Percentiles rank a stretch among this genome's conserved stretches.
phyloP scores from a whole-genome alignment of 495 filamentous ascomycete genomes.

The Thermochaetoides thermophila region DNA sequence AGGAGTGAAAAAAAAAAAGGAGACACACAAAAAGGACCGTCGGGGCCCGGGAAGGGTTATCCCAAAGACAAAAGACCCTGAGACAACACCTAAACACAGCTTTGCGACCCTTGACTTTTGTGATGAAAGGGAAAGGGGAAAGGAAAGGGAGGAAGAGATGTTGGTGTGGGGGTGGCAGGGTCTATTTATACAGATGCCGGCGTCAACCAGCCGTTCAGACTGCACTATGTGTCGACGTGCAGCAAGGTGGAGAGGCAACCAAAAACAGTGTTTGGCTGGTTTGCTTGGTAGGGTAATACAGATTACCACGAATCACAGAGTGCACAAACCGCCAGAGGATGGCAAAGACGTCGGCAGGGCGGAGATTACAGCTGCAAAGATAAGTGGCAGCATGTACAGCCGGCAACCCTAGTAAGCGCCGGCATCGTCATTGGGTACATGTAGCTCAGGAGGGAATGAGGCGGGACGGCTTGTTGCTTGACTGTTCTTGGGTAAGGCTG shows the following conservation, averaged over 20 bases:
- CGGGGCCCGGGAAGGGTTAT: constrained; percentile 35
- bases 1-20: constrained; percentile 20
- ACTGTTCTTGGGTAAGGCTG: too few species aligned
- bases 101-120: constrained; percentile 42
- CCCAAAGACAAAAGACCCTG: constrained; percentile 24
- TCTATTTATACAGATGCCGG: constrained; percentile 38
- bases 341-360: too few species aligned
- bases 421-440: too few species aligned
- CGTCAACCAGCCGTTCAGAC: background rate
- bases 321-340: too few species aligned
- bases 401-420: too few species aligned
- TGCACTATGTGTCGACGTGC: too few species aligned
- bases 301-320: constrained; percentile 13
- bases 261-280: constrained; percentile 9
- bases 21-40: constrained; percentile 37
- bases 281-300: background rate
- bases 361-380: too few species aligned
- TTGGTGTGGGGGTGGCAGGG: constrained; percentile 14
- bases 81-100: constrained; percentile 28
- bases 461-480: too few species aligned
- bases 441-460: too few species aligned
- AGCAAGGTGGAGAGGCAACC: constrained; percentile 4
- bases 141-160: constrained; percentile 12
- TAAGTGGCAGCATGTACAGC: too few species aligned
- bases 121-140: constrained; percentile 25